A percentile compares a stretch with the other conserved stretches of the same genome.
Conservation (phyloP, 345 rosid species). For the Toxicodendron radicans region DNA sequence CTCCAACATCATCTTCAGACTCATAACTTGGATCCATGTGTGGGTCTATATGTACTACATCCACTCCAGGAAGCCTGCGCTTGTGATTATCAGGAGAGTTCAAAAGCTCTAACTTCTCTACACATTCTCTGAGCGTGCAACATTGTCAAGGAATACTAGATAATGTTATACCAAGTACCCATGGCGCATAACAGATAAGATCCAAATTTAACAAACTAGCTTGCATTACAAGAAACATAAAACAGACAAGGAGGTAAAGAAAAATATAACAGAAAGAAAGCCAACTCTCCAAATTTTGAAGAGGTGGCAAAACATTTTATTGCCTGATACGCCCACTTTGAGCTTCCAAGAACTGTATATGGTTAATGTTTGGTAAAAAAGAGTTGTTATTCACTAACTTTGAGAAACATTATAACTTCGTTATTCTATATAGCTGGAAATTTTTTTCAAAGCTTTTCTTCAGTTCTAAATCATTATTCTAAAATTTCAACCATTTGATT, state of each 20-base stretch:
- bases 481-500: neutral
- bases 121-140: slow-evolving; percentile 78
- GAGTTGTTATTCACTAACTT: neutral
- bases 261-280: neutral
- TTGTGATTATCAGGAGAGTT: slow-evolving; percentile 68
- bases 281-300: neutral
- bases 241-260: neutral
- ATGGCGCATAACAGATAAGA: slow-evolving; percentile 16
- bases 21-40: slow-evolving; percentile 49
- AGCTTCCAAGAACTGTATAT: neutral
- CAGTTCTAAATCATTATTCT: neutral
- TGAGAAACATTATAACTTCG: neutral
- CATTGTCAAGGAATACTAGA: slow-evolving; percentile 54
- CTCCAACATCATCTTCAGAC: slow-evolving; percentile 49
- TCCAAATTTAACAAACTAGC: neutral
- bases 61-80: slow-evolving; percentile 62
- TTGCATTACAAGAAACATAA: neutral
- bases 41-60: slow-evolving; percentile 65
- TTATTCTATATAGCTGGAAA: neutral
- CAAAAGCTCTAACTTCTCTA: slow-evolving; percentile 77
- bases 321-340: neutral
- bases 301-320: neutral
- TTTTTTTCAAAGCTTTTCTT: neutral
- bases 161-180: slow-evolving; percentile 3
- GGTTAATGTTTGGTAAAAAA: neutral